Conservation (phyloP, 257 asterid genomes). For the Plantago elongata region DNA sequence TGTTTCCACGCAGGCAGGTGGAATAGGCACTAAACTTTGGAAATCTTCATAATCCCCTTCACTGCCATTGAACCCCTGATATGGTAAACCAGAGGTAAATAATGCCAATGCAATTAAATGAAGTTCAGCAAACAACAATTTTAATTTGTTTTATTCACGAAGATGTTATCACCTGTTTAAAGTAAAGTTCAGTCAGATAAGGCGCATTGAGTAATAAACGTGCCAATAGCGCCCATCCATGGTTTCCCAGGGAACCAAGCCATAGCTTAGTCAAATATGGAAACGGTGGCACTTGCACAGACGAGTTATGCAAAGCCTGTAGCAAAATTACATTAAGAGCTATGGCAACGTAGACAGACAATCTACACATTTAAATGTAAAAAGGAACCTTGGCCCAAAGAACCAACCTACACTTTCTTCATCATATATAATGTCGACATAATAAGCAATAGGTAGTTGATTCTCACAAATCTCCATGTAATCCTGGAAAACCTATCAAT, state of each 20-base stretch:
- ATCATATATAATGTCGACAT: no score
- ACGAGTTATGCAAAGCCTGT: not conserved
- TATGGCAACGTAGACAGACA: not conserved
- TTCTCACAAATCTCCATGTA: no score
- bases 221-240: slow-evolving; percentile 6
- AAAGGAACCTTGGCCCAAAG: no score
- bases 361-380: no score
- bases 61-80: not conserved
- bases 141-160: not conserved
- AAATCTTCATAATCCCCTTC: not conserved
- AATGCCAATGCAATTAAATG: no score
- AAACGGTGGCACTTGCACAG: not conserved
- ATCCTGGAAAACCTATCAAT: no score
- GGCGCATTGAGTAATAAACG: not conserved
- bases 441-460: no score
- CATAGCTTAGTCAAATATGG: not conserved
- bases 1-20: no score
- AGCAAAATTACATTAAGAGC: not conserved
- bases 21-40: no score
- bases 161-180: not conserved
- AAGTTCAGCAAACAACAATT: not conserved
- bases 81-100: not conserved
- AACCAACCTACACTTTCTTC: no score
- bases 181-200: not conserved
- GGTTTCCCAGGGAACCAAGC: not conserved